A percentile compares a stretch with the other conserved stretches of the same genome.
These are phyloP conservation scores for Dactylis glomerata DNA, from an alignment of 176 grass and related monocot genomes.

Conservation along the genomic window DNA sequence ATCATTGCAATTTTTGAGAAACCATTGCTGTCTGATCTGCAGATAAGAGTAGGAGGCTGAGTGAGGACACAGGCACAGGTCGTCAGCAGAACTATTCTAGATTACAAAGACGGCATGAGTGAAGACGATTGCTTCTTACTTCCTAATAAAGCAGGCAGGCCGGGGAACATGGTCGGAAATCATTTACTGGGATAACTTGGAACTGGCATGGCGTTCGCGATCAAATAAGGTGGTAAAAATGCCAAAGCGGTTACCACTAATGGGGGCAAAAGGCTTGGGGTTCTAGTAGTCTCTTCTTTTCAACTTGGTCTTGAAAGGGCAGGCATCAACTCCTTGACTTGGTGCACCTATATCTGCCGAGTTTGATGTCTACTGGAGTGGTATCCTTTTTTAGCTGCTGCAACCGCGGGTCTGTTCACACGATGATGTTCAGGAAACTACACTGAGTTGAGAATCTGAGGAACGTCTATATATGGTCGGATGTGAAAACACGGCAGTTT, in stretches of 20 bases:
- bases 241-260: background rate
- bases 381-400: background rate
- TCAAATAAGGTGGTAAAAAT: background rate
- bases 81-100: slow-evolving; percentile 22
- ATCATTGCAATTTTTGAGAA: slow-evolving; percentile 13
- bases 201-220: background rate
- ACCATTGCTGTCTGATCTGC: slow-evolving; percentile 28
- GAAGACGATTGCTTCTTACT: background rate
- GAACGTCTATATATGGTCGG: background rate
- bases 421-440: background rate
- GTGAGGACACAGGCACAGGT: background rate
- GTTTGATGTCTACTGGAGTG: background rate
- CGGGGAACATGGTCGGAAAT: background rate
- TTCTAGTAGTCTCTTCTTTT: background rate
- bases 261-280: background rate
- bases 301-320: background rate
- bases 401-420: background rate
- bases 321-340: background rate
- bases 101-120: slow-evolving; percentile 13
- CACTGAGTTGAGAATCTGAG: background rate
- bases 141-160: slow-evolving; percentile 11
- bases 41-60: background rate
- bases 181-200: background rate
- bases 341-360: background rate
- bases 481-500: background rate